A percentile compares a stretch with the other conserved stretches of the same genome.
Conservation (phyloP, 2,329 filamentous ascomycete species). For the Fusarium xyrophilum region DNA sequence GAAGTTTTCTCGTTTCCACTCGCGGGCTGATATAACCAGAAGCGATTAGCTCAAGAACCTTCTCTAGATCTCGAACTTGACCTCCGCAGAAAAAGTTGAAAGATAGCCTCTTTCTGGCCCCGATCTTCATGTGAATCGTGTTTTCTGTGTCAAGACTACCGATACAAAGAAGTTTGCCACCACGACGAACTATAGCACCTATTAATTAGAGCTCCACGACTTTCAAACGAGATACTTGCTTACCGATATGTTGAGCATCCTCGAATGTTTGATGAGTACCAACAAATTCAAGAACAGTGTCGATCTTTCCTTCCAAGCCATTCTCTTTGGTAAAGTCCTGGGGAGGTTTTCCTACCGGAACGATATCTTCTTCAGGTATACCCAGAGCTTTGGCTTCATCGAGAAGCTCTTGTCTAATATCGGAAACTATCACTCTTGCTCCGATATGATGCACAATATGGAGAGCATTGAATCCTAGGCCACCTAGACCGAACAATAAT, state of each 20-base stretch:
- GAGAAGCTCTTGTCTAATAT: conserved; percentile 28
- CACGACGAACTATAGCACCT: conserved; percentile 17
- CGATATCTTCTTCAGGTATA: conserved; percentile 11
- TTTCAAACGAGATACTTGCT: neutral
- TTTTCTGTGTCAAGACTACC: conserved; percentile 51
- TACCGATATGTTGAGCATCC: conserved; percentile 35
- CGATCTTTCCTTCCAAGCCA: conserved; percentile 9
- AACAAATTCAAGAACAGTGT: conserved; percentile 34
- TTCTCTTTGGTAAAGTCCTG: conserved; percentile 15
- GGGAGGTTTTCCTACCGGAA: conserved; percentile 15
- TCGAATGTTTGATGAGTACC: conserved; percentile 37
- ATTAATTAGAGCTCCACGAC: rapidly evolving
- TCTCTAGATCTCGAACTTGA: conserved; percentile 48
- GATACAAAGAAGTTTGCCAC: conserved; percentile 49
- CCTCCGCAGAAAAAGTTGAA: conserved; percentile 55
- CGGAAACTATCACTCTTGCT: conserved; percentile 25
- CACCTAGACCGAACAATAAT: conserved; percentile 31
- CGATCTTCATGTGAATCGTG: conserved; percentile 53
- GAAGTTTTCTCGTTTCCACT: conserved; percentile 21
- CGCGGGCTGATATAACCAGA: conserved; percentile 13
- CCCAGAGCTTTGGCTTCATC: conserved; percentile 23
- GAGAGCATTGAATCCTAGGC: conserved; percentile 28
- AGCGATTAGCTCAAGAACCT: conserved; percentile 39
- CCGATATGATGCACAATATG: conserved; percentile 29
- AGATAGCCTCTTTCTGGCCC: conserved; percentile 51